Percentiles rank a stretch among this genome's conserved stretches.
phyloP scores from a whole-genome alignment of 805 yeast species.

The Candida chauliodis region DNA sequence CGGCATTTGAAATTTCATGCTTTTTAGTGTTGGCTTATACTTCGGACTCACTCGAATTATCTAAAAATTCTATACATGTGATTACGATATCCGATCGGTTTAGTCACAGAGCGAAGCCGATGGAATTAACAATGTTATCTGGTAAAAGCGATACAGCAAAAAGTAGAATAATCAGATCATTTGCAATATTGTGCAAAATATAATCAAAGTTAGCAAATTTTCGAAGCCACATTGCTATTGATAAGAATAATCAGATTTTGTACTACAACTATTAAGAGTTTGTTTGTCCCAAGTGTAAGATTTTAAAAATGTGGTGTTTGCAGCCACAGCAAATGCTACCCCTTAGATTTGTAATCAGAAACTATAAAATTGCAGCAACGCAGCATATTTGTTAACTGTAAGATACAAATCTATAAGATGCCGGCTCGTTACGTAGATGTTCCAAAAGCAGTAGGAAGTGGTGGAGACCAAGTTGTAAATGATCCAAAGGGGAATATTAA shows the following conservation, averaged over 20 bases:
- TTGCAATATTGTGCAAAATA: neutral
- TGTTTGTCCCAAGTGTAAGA: neutral
- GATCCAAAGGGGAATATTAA: constrained; percentile 13
- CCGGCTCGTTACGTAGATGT: constrained; percentile 10
- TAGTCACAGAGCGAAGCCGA: too few species aligned
- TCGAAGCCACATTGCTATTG: neutral
- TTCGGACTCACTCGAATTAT: too few species aligned
- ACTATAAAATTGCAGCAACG: too few species aligned
- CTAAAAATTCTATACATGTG: too few species aligned
- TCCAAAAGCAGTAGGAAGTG: constrained; percentile 7
- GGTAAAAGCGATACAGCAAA: too few species aligned
- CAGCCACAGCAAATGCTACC: constrained; percentile 4
- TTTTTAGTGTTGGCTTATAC: too few species aligned
- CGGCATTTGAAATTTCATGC: too few species aligned
- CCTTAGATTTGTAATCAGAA: constrained; percentile 2
- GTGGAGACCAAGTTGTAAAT: constrained; percentile 8
- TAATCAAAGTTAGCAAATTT: neutral
- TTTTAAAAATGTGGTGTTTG: constrained; percentile 5
- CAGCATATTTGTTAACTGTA: too few species aligned
- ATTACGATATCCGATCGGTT: too few species aligned
- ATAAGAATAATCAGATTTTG: too few species aligned
- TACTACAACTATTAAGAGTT: neutral
- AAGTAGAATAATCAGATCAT: constrained; percentile 1
- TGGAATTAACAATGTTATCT: too few species aligned
- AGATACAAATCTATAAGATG: constrained; percentile 6